Percentiles rank a stretch among this genome's conserved stretches.
These are phyloP conservation scores for Fraxinus dipetala DNA, from an alignment of 305 asterid genomes.

Conservation along the genomic window DNA sequence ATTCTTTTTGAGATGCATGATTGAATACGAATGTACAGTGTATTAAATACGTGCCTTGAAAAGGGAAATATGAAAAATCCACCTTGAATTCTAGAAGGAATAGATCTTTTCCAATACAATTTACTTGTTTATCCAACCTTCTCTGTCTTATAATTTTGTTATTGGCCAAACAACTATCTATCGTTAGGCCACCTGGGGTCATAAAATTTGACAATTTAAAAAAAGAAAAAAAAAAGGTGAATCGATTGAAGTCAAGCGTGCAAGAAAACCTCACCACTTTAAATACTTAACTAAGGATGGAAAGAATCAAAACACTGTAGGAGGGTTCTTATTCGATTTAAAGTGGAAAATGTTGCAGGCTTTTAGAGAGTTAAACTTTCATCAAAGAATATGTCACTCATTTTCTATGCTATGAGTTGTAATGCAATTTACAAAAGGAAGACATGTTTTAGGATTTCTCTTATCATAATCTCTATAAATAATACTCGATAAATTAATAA, in stretches of 20 bases:
- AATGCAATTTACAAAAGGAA: constrained; percentile 19
- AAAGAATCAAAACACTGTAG: constrained; percentile 26
- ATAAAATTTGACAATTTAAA: not conserved
- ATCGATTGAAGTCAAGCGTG: constrained; percentile 11
- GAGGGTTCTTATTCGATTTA: constrained; percentile 42
- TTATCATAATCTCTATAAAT: not conserved
- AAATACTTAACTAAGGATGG: constrained; percentile 16
- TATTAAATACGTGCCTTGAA: not conserved
- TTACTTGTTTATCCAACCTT: not conserved
- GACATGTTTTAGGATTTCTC: not conserved
- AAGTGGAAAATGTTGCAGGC: constrained; percentile 33
- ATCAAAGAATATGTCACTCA: constrained; percentile 3
- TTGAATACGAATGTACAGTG: not conserved
- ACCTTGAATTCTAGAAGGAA: not conserved
- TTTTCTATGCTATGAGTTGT: constrained; percentile 28
- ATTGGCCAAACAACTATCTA: not conserved
- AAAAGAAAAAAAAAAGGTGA: not conserved
- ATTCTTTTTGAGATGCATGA: not conserved
- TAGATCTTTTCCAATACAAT: not conserved
- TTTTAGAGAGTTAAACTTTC: constrained; percentile 30
- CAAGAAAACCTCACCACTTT: not conserved
- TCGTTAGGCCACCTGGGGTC: not conserved
- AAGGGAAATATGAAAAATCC: not conserved
- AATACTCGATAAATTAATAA: not conserved
- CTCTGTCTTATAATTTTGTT: not conserved